Evolutionary conservation across 2,329 filamentous ascomycete species (phyloP), one percentile per base, ranked within the genome.

Genomic region (Microdochium trichocladiopsis): DNA sequence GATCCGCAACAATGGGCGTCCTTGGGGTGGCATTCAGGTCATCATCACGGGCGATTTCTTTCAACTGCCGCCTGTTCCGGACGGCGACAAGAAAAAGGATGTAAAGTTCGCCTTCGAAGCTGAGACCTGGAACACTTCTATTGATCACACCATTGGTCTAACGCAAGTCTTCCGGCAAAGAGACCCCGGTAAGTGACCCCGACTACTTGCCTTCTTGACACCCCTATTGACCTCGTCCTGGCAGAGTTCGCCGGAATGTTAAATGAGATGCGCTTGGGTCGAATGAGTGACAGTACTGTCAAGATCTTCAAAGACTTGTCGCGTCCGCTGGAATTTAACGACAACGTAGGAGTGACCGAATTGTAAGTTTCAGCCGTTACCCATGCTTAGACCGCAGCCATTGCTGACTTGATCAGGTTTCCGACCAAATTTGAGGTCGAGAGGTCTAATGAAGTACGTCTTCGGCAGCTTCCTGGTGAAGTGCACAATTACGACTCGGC

Each of bases 31-130:
- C 4, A 97, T 99, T 47, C 94, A 99, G 60, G 78, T 99, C 25
- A 82, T 99, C 52, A 89, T 99, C 54, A 99, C 94, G 0, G 94
- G 94, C 2, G 94, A 99, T 63, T 99, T 99, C 71, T 99, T 99
- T 69, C 94, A 99, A 66, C 73, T 99, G 3, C 94, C 94, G 1
- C 94, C 94, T 1, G 94, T 99, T 1, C 92, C 93, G 1, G 92
- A 96, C 33, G 75, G 75, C 41, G 83, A 81, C 43, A 82, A 84
- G 50, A 72, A 73, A 54, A 72, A 76, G 48, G 78, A 85, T 24
- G 83, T 86, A 48, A 96, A 91, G 64, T 99, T 99, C 67, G 87
- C 92, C 0, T 99, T 99, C 65, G 90, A 96, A 61, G 92, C 92
- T 8, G 82, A 82, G 2, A 95, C 92, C 0, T 99, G 95, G 94